Evolutionary conservation across 805 yeast genomes (phyloP), one percentile per base, ranked within the genome.

Genomic region (Candida railenensis): DNA sequence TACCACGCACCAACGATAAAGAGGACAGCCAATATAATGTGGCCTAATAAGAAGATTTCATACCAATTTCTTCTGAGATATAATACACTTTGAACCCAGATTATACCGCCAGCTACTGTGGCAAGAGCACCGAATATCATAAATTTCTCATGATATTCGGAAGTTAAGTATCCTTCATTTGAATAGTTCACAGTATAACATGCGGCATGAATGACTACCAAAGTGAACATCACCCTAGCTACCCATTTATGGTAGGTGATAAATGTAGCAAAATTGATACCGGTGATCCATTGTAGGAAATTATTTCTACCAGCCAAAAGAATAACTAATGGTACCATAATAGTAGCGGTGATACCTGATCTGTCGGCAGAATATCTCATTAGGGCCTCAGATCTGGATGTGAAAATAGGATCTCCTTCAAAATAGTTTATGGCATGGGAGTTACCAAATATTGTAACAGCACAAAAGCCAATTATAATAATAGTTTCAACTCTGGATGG

Each of bases 1-100:
- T 59, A 62, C 80, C 67, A 69, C 44, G 53, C 73, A 57, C 80
- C 83, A 55, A 43, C 80, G 73, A 55, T 67, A 69, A 56, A 68
- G 46, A 47, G 63, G 42, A 42, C 74, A 46, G 69, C 79, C 67
- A 51, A 54, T 57, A 58, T 40, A 15, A 69, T 66, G 46, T 71
- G 77, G 33, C 63, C 19, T 8, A 61, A 22, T 16, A 70, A 55
- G 47, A 71, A 71, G 1, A 60, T 44, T 52, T 71, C 76, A 53
- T 71, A 71, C 63, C 64, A 63, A 20, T 44, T 55, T 49, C 73
- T 59, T 53, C 77, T 61, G 19, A 71, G 55, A 16, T 56, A 56
- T 40, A 69, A 48, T 46, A 69, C 47, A 1, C 67, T 67, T 47
- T 69, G 74, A 15, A 60, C 41, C 43, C 66, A 33, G 2, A 70